Percentiles rank a stretch among this genome's conserved stretches.
Conservation (phyloP, 2,329 filamentous ascomycete species). For the Diaporthe ilicicola region DNA sequence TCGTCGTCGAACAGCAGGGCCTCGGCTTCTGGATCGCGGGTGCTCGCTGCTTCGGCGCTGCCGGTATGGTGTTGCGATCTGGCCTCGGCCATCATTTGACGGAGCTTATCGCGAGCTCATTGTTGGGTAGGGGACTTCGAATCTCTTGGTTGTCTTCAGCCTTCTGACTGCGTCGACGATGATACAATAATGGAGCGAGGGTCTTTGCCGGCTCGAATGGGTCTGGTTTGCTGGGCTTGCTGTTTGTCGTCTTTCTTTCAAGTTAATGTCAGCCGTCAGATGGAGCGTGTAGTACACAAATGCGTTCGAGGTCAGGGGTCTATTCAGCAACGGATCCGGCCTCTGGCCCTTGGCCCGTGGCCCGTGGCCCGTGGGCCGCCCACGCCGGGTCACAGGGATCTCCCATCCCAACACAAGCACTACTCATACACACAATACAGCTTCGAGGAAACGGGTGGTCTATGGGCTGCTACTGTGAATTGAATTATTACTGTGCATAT, state of each 20-base stretch:
- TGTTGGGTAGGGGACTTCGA: conserved; percentile 28
- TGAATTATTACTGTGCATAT: conserved; percentile 23
- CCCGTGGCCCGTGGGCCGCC: conserved; percentile 26
- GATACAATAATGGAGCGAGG: not conserved
- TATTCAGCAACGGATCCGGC: conserved; percentile 24
- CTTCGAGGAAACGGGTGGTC: not conserved
- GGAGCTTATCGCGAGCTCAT: conserved; percentile 39
- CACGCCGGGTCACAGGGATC: not conserved
- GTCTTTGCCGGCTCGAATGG: not conserved
- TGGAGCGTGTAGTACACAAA: not conserved
- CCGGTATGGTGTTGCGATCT: conserved; percentile 36
- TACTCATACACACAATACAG: not conserved
- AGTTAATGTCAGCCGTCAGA: not conserved
- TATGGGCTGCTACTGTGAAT: conserved; percentile 9
- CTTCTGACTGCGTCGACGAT: conserved; percentile 9
- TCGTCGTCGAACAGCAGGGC: conserved; percentile 39
- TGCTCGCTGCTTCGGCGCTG: conserved; percentile 26
- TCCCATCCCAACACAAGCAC: not conserved
- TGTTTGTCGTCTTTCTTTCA: not conserved
- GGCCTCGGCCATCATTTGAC: conserved; percentile 40
- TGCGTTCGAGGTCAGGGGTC: not conserved
- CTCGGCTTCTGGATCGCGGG: conserved; percentile 36
- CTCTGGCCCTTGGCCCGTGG: not conserved
- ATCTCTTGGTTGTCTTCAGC: not conserved
- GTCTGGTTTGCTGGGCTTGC: not conserved